Evolutionary conservation across 2,329 filamentous ascomycete species (phyloP), one percentile per base, ranked within the genome.

Genomic region (Hypoxylon sp.): DNA sequence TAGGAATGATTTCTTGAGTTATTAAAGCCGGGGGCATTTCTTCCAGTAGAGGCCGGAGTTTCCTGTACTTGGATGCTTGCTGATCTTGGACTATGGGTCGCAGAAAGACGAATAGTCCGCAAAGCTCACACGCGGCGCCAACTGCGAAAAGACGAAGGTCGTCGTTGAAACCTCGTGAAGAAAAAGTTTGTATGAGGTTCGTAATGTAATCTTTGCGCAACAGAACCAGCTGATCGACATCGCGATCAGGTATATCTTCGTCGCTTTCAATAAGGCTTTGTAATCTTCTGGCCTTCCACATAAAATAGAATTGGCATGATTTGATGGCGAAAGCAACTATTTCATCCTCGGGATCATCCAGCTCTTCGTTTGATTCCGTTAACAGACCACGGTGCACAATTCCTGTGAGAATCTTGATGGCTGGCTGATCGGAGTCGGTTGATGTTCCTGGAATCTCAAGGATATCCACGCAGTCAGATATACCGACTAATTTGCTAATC

Each of bases 241-340:
- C 86, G 6, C 83, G 79, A 55, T 88, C 84, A 1, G 88, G 76
- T 61, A 93, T 80, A 58, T 82, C 85, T 3, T 83, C 85, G 48
- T 89, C 86, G 27, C 85, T 84, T 14, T 85, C 81, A 37, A 93
- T 79, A 14, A 86, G 80, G 60, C 85, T 83, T 69, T 85, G 83
- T 67, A 93, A 76, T 58, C 85, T 84, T 59, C 89, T 88, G 22
- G 92, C 87, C 77, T 96, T 95, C 96, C 96, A 99, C 89, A 97
- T 93, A 78, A 98, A 97, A 82, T 98, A 98, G 81, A 97, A 94
- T 51, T 94, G 86, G 56, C 92, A 86, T 1, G 90, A 86, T 72
- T 92, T 91, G 75, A 97, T 92, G 31, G 94, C 91, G 74, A 91
- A 91, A 1, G 89, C 85, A 6, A 94, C 90, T 48, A 96, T 85